Evolutionary conservation across 176 grass and related monocot genomes (phyloP).

Genomic region (Guadua angustifolia): DNA sequence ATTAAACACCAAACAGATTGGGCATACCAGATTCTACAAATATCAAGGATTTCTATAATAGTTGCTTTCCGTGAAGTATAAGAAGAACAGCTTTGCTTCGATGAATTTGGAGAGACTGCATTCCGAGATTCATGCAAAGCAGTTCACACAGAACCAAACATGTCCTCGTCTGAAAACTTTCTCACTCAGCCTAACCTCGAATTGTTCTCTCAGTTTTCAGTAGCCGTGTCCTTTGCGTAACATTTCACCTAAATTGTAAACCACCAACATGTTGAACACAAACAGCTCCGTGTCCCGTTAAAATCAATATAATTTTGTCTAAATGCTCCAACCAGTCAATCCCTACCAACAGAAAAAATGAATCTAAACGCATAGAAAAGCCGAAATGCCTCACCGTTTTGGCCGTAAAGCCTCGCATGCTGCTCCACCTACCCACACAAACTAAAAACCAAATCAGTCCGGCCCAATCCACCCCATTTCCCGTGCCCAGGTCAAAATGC

Average conservation of each 20-base stretch:
- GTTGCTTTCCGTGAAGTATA: background rate
- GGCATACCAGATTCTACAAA: background rate
- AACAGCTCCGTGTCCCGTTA: background rate
- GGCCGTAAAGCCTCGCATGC: slow-evolving; percentile 71
- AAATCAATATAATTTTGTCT: background rate
- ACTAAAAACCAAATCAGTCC: slow-evolving; percentile 44
- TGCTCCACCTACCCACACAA: slow-evolving; percentile 70
- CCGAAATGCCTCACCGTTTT: slow-evolving; percentile 59
- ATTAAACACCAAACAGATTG: background rate
- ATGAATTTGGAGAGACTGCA: slow-evolving; percentile 4
- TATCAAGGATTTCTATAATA: background rate
- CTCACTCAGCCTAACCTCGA: background rate
- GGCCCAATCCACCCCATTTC: background rate
- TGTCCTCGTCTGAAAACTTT: background rate
- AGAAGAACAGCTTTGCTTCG: background rate
- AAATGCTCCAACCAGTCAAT: background rate
- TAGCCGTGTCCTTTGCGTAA: background rate
- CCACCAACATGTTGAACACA: background rate
- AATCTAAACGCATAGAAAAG: background rate
- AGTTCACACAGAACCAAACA: background rate
- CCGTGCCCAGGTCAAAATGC: background rate
- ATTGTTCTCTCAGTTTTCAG: background rate
- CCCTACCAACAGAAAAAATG: background rate
- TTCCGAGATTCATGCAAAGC: background rate
- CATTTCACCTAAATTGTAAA: background rate